Conservation (phyloP, 768 basidiomycete species). For the Trametes cinnabarina region DNA sequence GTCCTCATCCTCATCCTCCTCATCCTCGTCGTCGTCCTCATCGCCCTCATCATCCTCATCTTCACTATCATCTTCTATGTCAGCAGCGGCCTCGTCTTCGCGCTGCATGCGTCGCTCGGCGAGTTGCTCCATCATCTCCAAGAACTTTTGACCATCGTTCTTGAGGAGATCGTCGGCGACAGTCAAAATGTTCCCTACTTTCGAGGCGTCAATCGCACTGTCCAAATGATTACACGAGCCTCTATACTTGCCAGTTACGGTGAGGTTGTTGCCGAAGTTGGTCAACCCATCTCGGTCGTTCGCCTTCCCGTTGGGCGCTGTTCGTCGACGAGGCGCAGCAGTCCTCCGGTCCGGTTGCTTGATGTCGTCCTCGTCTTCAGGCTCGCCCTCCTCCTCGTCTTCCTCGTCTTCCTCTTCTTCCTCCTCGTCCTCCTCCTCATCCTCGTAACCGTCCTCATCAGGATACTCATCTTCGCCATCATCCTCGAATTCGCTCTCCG, state of each 20-base stretch:
- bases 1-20: slow-evolving; percentile 50
- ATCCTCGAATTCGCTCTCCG: slow-evolving; percentile 65
- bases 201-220: slow-evolving; percentile 38
- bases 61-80: slow-evolving; percentile 46
- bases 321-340: slow-evolving; percentile 28
- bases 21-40: slow-evolving; percentile 49
- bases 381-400: slow-evolving; percentile 53
- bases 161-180: slow-evolving; percentile 98
- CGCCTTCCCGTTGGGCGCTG: slow-evolving; percentile 43
- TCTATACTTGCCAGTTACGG: slow-evolving; percentile 66
- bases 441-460: slow-evolving; percentile 56
- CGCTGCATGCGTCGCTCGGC: slow-evolving; percentile 92
- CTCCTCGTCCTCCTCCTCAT: slow-evolving; percentile 66
- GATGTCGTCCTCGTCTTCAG: slow-evolving; percentile 31
- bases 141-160: slow-evolving; percentile 97
- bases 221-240: slow-evolving; percentile 13
- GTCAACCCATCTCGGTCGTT: slow-evolving; percentile 66
- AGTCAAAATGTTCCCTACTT: slow-evolving; percentile 92
- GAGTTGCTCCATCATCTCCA: slow-evolving; percentile 99
- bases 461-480: slow-evolving; percentile 55
- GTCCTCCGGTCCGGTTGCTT: slow-evolving; percentile 28
- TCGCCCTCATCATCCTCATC: slow-evolving; percentile 51
- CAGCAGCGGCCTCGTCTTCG: slow-evolving; percentile 63
- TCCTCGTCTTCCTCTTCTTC: slow-evolving; percentile 71
- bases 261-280: slow-evolving; percentile 77